Evolutionary conservation across 1,284 basidiomycete genomes (phyloP).

Genomic region (Cutaneotrichosporon daszewskae): DNA sequence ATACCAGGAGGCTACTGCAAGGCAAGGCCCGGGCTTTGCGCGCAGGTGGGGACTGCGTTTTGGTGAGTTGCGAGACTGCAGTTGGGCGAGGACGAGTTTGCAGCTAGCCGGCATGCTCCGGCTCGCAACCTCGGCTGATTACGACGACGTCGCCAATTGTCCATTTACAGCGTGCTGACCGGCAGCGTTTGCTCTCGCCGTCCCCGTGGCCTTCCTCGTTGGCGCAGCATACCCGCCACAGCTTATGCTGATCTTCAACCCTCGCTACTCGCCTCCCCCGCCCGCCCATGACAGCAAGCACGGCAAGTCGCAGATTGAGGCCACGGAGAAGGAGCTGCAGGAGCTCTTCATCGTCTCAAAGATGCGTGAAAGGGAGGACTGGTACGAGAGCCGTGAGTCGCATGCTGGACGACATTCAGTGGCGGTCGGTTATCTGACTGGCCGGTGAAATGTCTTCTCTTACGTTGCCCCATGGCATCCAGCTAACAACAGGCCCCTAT

Average conservation of each 20-base stretch:
- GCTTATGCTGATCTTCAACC: conserved; percentile 60
- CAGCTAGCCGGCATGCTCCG: too few species aligned
- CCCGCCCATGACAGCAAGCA: conserved; percentile 58
- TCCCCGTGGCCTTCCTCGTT: conserved; percentile 41
- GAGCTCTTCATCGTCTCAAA: conserved; percentile 58
- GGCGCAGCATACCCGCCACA: conserved; percentile 63
- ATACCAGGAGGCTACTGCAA: background rate
- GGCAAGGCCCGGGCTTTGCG: background rate
- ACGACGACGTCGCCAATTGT: too few species aligned
- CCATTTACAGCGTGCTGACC: background rate
- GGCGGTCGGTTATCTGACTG: too few species aligned
- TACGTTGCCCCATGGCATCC: too few species aligned
- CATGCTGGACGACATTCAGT: background rate
- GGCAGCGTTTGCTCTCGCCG: conserved; percentile 34
- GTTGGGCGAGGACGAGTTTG: background rate
- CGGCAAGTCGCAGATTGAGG: conserved; percentile 56
- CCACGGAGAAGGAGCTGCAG: conserved; percentile 66
- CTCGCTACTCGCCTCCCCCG: conserved; percentile 65
- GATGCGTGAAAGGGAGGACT: conserved; percentile 45
- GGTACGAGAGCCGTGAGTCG: conserved; percentile 48
- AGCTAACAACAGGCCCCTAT: conserved; percentile 61
- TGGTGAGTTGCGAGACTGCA: conserved; percentile 2
- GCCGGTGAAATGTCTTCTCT: too few species aligned
- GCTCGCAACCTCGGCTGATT: too few species aligned
- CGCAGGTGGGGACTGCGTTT: conserved; percentile 5